A percentile compares a stretch with the other conserved stretches of the same genome.
Evolutionary conservation across 2,329 filamentous ascomycete genomes (phyloP).

Genomic region (Emericellopsis atlantica): DNA sequence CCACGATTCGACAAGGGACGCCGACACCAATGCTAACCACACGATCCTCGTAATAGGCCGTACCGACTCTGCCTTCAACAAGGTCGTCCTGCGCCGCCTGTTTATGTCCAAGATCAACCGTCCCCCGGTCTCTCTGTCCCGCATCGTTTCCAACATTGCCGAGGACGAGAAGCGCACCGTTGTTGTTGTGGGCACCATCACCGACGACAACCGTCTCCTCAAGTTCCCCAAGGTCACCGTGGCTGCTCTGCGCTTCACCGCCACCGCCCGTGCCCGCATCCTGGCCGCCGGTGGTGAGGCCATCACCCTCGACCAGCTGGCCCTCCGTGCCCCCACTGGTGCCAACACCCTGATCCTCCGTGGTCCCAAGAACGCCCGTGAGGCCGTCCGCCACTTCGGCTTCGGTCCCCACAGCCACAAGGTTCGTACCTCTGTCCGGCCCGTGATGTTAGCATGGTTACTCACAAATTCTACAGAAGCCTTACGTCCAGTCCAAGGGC

Average conservation of each 20-base stretch:
- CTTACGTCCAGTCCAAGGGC: slow-evolving; percentile 94
- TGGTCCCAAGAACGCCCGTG: slow-evolving; percentile 94
- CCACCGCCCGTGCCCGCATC: slow-evolving; percentile 89
- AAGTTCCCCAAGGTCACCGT: slow-evolving; percentile 85
- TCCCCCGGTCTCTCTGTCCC: slow-evolving; percentile 85
- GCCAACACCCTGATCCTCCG: slow-evolving; percentile 95
- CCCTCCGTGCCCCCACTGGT: slow-evolving; percentile 86
- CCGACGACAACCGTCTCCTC: slow-evolving; percentile 92
- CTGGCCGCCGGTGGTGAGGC: slow-evolving; percentile 86
- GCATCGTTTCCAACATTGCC: slow-evolving; percentile 64
- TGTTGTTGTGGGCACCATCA: slow-evolving; percentile 89
- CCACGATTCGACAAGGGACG: not conserved
- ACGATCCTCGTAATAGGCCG: slow-evolving; percentile 49
- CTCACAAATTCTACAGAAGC: slow-evolving; percentile 56
- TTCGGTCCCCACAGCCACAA: slow-evolving; percentile 97
- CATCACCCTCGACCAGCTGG: slow-evolving; percentile 94
- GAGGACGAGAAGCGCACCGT: slow-evolving; percentile 69
- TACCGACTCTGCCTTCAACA: slow-evolving; percentile 97
- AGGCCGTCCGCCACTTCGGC: slow-evolving; percentile 99
- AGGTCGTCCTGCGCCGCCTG: slow-evolving; percentile 91
- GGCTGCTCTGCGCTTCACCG: slow-evolving; percentile 92
- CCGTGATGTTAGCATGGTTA: not conserved
- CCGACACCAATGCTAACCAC: not conserved
- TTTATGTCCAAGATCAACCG: slow-evolving; percentile 99
- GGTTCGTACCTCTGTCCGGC: slow-evolving; percentile 36